phyloP scores from a whole-genome alignment of 306 rosid genomes.

The Pterocarpus macrocarpus region DNA sequence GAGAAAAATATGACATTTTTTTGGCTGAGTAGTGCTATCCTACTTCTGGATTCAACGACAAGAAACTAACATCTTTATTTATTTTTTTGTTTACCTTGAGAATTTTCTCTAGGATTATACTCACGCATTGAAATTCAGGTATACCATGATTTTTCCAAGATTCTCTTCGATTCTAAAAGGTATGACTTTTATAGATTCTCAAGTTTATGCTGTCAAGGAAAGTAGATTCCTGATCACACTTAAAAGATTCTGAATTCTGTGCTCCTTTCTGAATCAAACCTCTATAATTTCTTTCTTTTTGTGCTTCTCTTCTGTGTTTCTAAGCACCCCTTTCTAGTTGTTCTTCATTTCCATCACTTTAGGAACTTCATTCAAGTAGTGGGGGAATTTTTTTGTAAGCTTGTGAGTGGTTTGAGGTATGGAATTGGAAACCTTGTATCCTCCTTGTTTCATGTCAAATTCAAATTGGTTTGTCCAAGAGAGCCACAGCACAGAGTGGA shows the following conservation, averaged over 20 bases:
- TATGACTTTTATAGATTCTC: conserved; percentile 73
- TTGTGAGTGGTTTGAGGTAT: conserved; percentile 50
- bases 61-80: conserved; percentile 19
- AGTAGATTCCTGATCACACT: conserved; percentile 72
- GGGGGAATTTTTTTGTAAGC: conserved; percentile 5
- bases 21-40: conserved; percentile 15
- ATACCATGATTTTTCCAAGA: conserved; percentile 56
- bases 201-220: conserved; percentile 57
- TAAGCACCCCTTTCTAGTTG: conserved; percentile 17
- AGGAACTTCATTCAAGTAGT: conserved; percentile 28
- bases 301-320: conserved; percentile 21
- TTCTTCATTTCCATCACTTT: conserved; percentile 18
- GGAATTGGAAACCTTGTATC: conserved; percentile 69
- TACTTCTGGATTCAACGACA: conserved; percentile 23
- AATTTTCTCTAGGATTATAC: conserved; percentile 34
- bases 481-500: conserved; percentile 74
- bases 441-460: conserved; percentile 55
- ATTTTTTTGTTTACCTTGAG: background rate
- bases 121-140: conserved; percentile 32
- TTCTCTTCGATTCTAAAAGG: conserved; percentile 84
- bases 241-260: conserved; percentile 65
- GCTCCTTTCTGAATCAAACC: conserved; percentile 59
- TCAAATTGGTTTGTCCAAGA: conserved; percentile 62
- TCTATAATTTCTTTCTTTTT: conserved; percentile 32
- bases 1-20: background rate